Conservation (phyloP, 192 early-diverging fungal genomes). For the Backusella luteola region DNA sequence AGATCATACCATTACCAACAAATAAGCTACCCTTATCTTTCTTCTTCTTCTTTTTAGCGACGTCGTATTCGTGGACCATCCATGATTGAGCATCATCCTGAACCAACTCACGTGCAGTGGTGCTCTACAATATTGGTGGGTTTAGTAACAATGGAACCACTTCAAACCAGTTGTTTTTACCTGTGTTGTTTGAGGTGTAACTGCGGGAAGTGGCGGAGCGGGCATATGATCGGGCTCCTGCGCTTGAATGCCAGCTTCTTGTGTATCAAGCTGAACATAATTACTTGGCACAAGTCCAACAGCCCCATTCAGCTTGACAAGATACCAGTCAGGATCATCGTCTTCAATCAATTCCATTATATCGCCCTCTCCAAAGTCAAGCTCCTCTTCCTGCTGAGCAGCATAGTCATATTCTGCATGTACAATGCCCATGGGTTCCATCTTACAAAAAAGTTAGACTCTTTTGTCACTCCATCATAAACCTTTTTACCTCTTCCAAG, state of each 20-base stretch:
- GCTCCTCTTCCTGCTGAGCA: constrained; percentile 81
- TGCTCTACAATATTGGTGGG: not conserved
- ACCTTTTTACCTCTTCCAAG: constrained; percentile 59
- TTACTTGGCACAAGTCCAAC: constrained; percentile 87
- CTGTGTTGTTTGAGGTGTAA: not conserved
- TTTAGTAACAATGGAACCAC: too few relatives aligned
- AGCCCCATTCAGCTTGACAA: constrained; percentile 64
- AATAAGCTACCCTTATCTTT: constrained; percentile 64
- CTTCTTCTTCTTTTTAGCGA: constrained; percentile 70
- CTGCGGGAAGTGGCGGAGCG: not conserved
- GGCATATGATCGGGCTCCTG: not conserved
- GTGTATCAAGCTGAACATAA: constrained; percentile 64
- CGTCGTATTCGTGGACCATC: constrained; percentile 59
- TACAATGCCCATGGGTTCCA: constrained; percentile 55
- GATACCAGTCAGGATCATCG: constrained; percentile 92
- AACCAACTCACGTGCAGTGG: not conserved
- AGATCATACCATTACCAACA: constrained; percentile 60
- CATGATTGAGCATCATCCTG: constrained; percentile 46
- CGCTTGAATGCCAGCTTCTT: not conserved
- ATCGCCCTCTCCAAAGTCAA: constrained; percentile 74
- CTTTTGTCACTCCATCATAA: not conserved
- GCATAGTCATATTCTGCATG: constrained; percentile 82
- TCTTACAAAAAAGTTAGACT: constrained; percentile 24
- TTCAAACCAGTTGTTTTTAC: not conserved
- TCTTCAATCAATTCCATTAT: constrained; percentile 75